Evolutionary conservation across 805 yeast genomes (phyloP), one percentile per base, ranked within the genome.

Genomic region (Starmera amethionina): DNA sequence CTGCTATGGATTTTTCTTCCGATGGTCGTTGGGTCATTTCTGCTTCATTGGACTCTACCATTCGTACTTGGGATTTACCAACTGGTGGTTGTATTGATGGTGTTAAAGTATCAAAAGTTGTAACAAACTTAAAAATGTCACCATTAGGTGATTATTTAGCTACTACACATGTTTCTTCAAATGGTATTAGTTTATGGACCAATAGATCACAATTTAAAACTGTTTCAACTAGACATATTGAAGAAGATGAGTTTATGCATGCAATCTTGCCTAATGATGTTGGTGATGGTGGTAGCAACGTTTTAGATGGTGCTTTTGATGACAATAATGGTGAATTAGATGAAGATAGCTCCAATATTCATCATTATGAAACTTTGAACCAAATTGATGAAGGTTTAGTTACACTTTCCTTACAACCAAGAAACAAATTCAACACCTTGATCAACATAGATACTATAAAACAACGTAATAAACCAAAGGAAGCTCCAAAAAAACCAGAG

Each of bases 11-110:
- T 58, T 90, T 93, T 55, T 80, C 95, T 4, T 94, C 96, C 5
- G 90, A 89, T 58, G 97, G 97, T 30, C 77, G 97, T 58, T 93
- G 97, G 97, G 65, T 93, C 30, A 79, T 93, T 8, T 77, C 93
- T 19, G 79, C 85, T 2, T 73, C 88, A 1, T 67, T 88, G 44
- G 99, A 93, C 57, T 72, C 85, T 2, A 88, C 97, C 0, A 68
- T 93, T 37, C 75, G 98, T 54, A 87, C 96, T 1, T 93, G 97
- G 97, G 97, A 93, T 59, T 72, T 93, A 44, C 97, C 97, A 34
- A 83, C 96, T 2, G 97, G 98, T 37, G 86, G 89, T 1, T 90
- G 97, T 60, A 87, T 93, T 42, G 98, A 93, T 64, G 97, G 96
- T 46, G 79, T 90, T 14, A 64, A 67, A 40, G 71, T 93, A 22